Evolutionary conservation across 176 grass and related monocot genomes (phyloP), one percentile per base, ranked within the genome.

Genomic region (Guadua angustifolia): DNA sequence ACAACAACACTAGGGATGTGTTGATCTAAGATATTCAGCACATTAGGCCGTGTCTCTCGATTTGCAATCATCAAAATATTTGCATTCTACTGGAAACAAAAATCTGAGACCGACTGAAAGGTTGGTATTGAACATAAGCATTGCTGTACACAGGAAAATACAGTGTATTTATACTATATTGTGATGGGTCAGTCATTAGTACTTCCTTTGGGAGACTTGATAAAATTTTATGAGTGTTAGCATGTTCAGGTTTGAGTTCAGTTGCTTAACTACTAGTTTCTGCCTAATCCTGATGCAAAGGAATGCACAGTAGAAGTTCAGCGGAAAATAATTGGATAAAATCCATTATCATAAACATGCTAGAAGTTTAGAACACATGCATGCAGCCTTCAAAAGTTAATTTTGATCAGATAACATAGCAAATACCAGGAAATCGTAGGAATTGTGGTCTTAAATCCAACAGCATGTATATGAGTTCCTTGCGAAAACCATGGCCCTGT

Each of bases 391-490:
- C 33, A 55, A 74, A 56, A 81, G 36, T 36, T 87, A 5, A n/a
- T 63, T 64, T 79, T 36, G 32, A 70, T 72, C 43, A 79, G 24
- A 79, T n/a, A 72, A 21, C 65, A 71, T 50, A 79, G 44, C 14
- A 63, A 43, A 29, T 78, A 78, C 75, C 75, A 78, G 75, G 75
- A 78, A 78, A 78, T 78, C 75, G 39, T 45, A 78, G 75, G 57
- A 78, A 78, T 39, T 26, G 56, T 62, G 74, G 74, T 77, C n/a
- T 77, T 61, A 77, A 77, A 61, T 77, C 56, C 74, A 61, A 5
- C 61, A 77, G 74, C 56, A 77, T 77, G 56, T 77, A 13, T 77
- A 77, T 61, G 74, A 77, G 74, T 61, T 77, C 74, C 56, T 77
- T 61, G 74, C 74, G 74, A 18, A 77, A 77, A 56, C 74, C 74